Conservation (phyloP, 2,329 filamentous ascomycete genomes). For the Sporothrix pseudoabietina region DNA sequence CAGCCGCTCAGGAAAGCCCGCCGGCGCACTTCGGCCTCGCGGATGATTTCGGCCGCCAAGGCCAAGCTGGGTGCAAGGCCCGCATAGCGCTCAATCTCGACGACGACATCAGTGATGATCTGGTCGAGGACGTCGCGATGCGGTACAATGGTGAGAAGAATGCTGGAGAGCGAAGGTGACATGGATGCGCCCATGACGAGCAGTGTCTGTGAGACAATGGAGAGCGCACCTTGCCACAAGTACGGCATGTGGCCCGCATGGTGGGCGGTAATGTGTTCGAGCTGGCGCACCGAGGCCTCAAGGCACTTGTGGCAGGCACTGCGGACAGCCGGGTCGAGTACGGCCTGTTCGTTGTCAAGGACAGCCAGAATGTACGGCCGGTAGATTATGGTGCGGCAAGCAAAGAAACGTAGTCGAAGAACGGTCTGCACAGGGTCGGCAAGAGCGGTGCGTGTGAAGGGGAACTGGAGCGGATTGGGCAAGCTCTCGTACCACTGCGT, state of each 20-base stretch:
- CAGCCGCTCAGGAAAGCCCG: constrained; percentile 62
- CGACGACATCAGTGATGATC: constrained; percentile 76
- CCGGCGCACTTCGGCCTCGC: constrained; percentile 73
- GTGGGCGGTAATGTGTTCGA: constrained; percentile 77
- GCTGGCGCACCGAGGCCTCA: constrained; percentile 75
- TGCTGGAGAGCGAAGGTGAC: constrained; percentile 69
- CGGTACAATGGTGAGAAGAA: constrained; percentile 61
- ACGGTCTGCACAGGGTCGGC: constrained; percentile 75
- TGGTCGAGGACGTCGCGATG: constrained; percentile 66
- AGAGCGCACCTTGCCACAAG: constrained; percentile 81
- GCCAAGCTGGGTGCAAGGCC: constrained; percentile 74
- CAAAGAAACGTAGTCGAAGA: constrained; percentile 76
- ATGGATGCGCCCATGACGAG: constrained; percentile 84
- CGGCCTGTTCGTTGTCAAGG: constrained; percentile 73
- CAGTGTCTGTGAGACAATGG: constrained; percentile 78
- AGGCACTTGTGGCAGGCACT: constrained; percentile 81
- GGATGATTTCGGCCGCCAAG: constrained; percentile 77
- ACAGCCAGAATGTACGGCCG: constrained; percentile 80
- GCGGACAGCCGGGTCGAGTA: constrained; percentile 70
- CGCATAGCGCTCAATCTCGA: constrained; percentile 73
- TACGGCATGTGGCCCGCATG: constrained; percentile 84
- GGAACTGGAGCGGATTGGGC: constrained; percentile 74
- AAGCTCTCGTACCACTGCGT: constrained; percentile 84
- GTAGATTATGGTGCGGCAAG: constrained; percentile 84
- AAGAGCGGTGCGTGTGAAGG: constrained; percentile 67